Conservation (phyloP, 164 flowering plant genomes). For the Euptelea pleiosperma region DNA sequence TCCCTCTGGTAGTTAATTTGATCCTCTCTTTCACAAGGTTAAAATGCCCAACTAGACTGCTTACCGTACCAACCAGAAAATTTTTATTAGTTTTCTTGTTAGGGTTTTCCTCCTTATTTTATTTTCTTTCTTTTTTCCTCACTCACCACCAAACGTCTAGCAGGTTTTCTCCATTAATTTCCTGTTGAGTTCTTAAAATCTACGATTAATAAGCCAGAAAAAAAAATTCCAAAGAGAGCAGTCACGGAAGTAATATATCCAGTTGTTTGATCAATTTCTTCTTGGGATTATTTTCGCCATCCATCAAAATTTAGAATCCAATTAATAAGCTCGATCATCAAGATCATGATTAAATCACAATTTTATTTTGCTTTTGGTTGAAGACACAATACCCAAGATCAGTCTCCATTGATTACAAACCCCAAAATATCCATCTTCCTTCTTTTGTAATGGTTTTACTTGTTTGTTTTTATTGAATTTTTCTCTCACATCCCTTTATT, state of each 20-base stretch:
- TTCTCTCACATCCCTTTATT: neutral
- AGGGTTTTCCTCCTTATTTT: neutral
- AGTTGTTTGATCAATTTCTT: no score
- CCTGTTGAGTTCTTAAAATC: neutral
- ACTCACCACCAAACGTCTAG: no score
- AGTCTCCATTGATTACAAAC: neutral
- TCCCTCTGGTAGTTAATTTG: no score
- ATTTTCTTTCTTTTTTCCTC: neutral
- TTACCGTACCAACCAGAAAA: no score
- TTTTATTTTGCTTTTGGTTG: neutral
- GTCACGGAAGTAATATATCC: no score
- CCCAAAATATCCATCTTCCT: neutral
- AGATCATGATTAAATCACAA: neutral
- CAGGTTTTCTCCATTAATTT: neutral
- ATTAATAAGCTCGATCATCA: no score
- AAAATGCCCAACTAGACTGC: no score
- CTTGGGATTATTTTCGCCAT: no score
- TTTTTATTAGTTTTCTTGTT: neutral
- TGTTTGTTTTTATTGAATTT: neutral
- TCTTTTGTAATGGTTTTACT: neutral
- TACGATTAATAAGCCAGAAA: neutral
- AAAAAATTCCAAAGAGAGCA: no score
- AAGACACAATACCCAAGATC: neutral
- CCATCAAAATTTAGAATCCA: no score
- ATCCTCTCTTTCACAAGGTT: no score